These are phyloP conservation scores for Malus orientalis DNA, from an alignment of 306 rosid species.

Conservation along the genomic window DNA sequence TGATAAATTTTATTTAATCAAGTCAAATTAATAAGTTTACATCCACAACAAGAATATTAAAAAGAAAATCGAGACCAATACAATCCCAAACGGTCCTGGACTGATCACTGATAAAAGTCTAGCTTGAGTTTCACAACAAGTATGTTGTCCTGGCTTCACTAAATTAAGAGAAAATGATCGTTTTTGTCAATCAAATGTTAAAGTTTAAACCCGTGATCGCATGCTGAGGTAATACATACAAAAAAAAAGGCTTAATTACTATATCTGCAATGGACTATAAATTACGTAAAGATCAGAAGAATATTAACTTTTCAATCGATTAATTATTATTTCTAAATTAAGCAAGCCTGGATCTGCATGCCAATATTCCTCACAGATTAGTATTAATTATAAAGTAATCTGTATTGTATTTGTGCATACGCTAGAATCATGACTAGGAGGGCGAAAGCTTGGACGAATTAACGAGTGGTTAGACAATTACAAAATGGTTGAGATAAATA, in stretches of 20 bases:
- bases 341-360: neutral
- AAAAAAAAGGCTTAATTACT: neutral
- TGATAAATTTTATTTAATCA: no score
- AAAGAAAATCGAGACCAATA: no score
- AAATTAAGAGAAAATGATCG: neutral
- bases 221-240: constrained; percentile 5
- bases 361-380: neutral
- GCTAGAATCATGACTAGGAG: neutral
- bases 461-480: constrained; percentile 14
- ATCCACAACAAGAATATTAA: no score
- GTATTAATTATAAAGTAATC: neutral
- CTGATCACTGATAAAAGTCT: neutral
- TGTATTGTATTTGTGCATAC: neutral
- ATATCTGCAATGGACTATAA: no score
- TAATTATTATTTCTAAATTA: neutral
- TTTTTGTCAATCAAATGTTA: neutral
- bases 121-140: neutral
- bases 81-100: neutral
- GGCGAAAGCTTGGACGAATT: neutral
- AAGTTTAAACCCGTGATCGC: neutral
- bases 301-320: neutral
- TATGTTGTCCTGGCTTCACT: neutral
- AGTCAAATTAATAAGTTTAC: no score
- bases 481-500: neutral
- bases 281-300: neutral